Evolutionary conservation across 805 yeast genomes (phyloP), one percentile per base, ranked within the genome.

Genomic region (Saccharomycopsis microspora): DNA sequence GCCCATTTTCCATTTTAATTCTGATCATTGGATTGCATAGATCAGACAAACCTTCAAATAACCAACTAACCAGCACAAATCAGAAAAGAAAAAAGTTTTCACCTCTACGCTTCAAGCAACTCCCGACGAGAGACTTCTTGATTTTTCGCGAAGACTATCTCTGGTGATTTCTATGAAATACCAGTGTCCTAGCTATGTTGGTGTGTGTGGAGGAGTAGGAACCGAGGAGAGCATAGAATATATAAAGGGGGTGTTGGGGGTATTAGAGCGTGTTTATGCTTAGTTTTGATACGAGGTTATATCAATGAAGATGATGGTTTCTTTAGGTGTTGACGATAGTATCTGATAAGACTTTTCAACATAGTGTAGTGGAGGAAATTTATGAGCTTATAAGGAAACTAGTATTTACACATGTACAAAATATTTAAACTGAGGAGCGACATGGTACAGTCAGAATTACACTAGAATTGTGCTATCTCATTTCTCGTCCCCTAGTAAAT

Each of bases 141-240:
- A 75, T 46, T 53, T 71, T 38, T 61, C 75, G 0, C 65, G 64
- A 33, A 65, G 71, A 50, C 51, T 75, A 5, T 70, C 76, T 1
- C 62, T 58, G 9, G 53, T 71, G n/a, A 53, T 73, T 0, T 60
- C 68, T 4, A 66, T 64, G 50, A 71, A 66, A 49, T 71, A 64
- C 47, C 55, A 56, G 3, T 55, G 58, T 9, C 79, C 79, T 2
- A 58, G 69, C 11, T 75, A 75, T 54, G 73, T 72, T 3, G 64
- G 69, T 51, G 49, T 72, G 5, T 69, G 68, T 51, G 78, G 76
- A 0, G 52, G 57, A 11, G 58, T 71, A 32, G 56, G 58, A 2
- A 47, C 61, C 5, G 66, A 64, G 11, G 70, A 70, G 29, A 58
- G 64, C 37, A 39, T 65, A 4, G 47, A 48, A 2, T 55, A 60